These are phyloP conservation scores for Hansfordia pulvinata DNA, from an alignment of 2,329 filamentous ascomycete genomes.

Conservation along the genomic window DNA sequence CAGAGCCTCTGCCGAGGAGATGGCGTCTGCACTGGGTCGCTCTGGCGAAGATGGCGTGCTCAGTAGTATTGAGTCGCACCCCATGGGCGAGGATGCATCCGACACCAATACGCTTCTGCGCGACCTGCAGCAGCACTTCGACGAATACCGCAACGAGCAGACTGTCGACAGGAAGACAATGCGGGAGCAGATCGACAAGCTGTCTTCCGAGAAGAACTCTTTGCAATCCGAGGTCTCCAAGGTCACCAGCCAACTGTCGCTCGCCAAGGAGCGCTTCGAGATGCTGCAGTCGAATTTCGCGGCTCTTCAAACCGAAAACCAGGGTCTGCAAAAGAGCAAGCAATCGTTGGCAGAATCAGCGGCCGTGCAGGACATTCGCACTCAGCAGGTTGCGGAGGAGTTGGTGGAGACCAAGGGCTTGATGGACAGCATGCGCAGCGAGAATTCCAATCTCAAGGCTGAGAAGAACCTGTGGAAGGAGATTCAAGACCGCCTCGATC, in stretches of 20 bases:
- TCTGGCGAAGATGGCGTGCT: slow-evolving; percentile 50
- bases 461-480: slow-evolving; percentile 93
- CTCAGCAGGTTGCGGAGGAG: slow-evolving; percentile 86
- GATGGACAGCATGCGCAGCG: slow-evolving; percentile 76
- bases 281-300: slow-evolving; percentile 82
- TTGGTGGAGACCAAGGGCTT: slow-evolving; percentile 74
- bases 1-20: slow-evolving; percentile 43
- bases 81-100: slow-evolving; percentile 38
- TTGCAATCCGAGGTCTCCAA: slow-evolving; percentile 74
- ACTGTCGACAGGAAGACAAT: slow-evolving; percentile 68
- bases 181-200: slow-evolving; percentile 69
- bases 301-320: slow-evolving; percentile 73
- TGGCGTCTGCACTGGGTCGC: slow-evolving; percentile 57
- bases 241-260: slow-evolving; percentile 64
- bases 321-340: slow-evolving; percentile 72
- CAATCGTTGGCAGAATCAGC: slow-evolving; percentile 67
- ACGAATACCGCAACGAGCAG: slow-evolving; percentile 78
- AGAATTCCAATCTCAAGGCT: slow-evolving; percentile 84
- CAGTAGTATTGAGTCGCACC: slow-evolving; percentile 44
- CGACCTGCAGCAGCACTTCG: slow-evolving; percentile 81
- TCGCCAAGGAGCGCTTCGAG: slow-evolving; percentile 73
- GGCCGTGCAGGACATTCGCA: slow-evolving; percentile 79
- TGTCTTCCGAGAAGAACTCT: slow-evolving; percentile 70
- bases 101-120: slow-evolving; percentile 69
- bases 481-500: slow-evolving; percentile 75